Base-by-base conservation (phyloP, 345 rosid genomes). In the Clarkia xantiana region DNA sequence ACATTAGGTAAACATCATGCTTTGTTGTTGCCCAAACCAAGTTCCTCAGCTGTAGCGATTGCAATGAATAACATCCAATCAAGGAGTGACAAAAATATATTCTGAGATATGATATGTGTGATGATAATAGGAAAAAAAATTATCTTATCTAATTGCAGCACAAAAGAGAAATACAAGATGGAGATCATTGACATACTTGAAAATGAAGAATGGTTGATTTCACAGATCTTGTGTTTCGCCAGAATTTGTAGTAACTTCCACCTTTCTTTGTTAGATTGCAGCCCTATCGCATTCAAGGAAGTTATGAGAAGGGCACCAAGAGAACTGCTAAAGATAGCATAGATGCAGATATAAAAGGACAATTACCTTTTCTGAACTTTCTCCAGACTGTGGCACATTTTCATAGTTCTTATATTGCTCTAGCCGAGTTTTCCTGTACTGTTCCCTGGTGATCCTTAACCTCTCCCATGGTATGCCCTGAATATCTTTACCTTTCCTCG, bases 381-480 rank as follows among this genome's bases (percentile, higher is more conserved):
- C 51, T 47, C 51, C 51, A 20, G 51, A 47, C 9, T 63, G 67
- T 14, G 80, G 74, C 47, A 83, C 58, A 56, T 86, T 90, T 61
- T 86, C 97, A 69, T 90, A 90, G 71, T 90, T 90, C 69, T 86
- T 90, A 70, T 91, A 91, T 62, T 84, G 96, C 50, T 86, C 93
- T 47, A 91, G 69, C 69, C 96, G 75, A 53, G 94, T 91, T 70
- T 76, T 76, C 45, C 98, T 71, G 50, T 91, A 86, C 18, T 79
- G 76, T 47, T 81, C 85, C 70, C 98, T 73, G 9, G 89, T 77
- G 58, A 86, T 76, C 54, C 76, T 86, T 53, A 81, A 82, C 47
- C 89, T 77, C 10, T 86, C 94, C 98, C 98, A 86, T 1, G 98
- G 98, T 44, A 91, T 86, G 53, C 98, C 98, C 64, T 91, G 98